Base-by-base conservation (phyloP, 179 eudicot genomes). In the Gypsophila paniculata region DNA sequence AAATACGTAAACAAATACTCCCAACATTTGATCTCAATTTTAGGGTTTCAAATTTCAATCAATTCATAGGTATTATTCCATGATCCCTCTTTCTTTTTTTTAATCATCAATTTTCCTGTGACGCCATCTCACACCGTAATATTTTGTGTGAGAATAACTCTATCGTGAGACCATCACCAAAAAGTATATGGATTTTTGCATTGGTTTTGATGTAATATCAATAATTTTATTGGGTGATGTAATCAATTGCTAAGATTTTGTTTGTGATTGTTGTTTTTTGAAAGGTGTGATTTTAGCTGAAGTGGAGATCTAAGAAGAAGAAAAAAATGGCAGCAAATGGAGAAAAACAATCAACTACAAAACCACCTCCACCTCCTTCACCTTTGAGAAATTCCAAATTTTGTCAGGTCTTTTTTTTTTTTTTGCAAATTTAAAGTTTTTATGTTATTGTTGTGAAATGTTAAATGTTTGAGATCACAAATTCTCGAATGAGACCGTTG, bases 341-440 rank as follows among this genome's bases (percentile, higher is more conserved):
- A 29, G 86, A 86, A 13, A 77, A 80, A 67, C 82, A 82, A 46
- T 75, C 83, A 67, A 68, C 73, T 15, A 78, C 79, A 23, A 90
- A 90, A 75, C 78, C 86, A 48, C 93, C 96, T 77, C 96, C 96
- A 9, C 52, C 88, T 15, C 96, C 96, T 63, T 90, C 96, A 60
- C 96, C 96, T 22, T 78, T 86, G 78, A 86, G 96, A 39, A 83
- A 80, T 75, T 84, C 96, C 29, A 90, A 82, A 72, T 88, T 84
- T 77, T 86, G 57, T 77, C 89, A 88, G 96, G 96, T 74, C 54
- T n/a, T n/a, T n/a, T n/a, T n/a, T n/a, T 7, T 64, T 71, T 36
- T 34, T 22, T 6, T 49, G 68, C 68, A 61, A 8, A 32, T 54
- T 36, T 8, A 38, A 5, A n/a, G 4, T 39, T 70, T 13, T 39